Evolutionary conservation across 164 flowering plant species (phyloP).

Genomic region (Taxillus chinensis): DNA sequence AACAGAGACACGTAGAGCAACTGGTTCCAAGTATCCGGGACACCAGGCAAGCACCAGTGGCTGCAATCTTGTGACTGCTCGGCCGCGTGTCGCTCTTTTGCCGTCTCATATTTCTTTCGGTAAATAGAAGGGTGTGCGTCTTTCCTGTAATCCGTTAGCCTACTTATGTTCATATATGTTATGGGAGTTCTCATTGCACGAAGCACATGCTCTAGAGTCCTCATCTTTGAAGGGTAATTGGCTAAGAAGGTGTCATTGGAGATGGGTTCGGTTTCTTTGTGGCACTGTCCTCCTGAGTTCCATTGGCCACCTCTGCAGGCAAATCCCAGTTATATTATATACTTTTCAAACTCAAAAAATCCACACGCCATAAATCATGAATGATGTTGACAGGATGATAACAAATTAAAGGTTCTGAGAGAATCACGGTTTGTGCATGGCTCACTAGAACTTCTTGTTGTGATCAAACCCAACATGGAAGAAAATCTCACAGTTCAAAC

Average conservation of each 20-base stretch:
- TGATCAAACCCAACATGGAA: no score
- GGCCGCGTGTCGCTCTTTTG: conserved; percentile 29
- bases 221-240: conserved; percentile 71
- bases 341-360: background rate
- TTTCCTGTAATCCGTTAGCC: conserved; percentile 68
- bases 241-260: conserved; percentile 33
- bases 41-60: conserved; percentile 93
- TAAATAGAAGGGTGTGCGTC: conserved; percentile 85
- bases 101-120: conserved; percentile 37
- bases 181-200: conserved; percentile 51
- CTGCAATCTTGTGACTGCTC: conserved; percentile 66
- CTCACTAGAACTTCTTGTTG: no score
- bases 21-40: conserved; percentile 88
- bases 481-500: no score
- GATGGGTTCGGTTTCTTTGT: conserved; percentile 64
- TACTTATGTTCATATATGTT: conserved; percentile 57
- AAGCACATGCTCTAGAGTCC: conserved; percentile 42
- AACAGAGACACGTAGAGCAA: conserved; percentile 62
- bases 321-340: conserved; percentile 3
- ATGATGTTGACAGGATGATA: no score
- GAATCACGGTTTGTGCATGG: no score
- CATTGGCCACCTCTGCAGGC: conserved; percentile 76
- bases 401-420: no score
- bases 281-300: conserved; percentile 89
- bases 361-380: no score